Evolutionary conservation across 257 asterid genomes (phyloP).

Genomic region (Haberlea rhodopensis): DNA sequence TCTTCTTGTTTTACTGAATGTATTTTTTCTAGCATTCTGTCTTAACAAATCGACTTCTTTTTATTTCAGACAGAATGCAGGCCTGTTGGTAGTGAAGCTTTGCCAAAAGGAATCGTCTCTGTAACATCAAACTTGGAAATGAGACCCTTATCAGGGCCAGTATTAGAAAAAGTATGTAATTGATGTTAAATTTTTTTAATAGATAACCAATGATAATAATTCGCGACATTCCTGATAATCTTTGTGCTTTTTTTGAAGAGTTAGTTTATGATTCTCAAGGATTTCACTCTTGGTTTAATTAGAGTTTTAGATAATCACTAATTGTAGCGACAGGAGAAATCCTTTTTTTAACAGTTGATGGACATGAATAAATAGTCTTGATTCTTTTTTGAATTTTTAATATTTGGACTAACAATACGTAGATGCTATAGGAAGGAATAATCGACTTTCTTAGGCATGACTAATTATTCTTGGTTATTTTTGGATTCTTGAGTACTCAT

Average conservation of each 20-base stretch:
- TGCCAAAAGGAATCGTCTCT: conserved; percentile 75
- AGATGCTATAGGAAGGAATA: neutral
- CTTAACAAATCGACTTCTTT: neutral
- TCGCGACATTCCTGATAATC: neutral
- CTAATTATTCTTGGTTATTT: too few species aligned
- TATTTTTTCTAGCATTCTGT: conserved; percentile 8
- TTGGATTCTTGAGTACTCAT: too few species aligned
- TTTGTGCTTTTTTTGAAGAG: neutral
- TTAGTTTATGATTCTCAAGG: conserved; percentile 3
- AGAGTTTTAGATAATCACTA: neutral
- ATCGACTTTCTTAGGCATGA: neutral
- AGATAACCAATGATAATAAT: neutral
- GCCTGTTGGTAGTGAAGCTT: conserved; percentile 60
- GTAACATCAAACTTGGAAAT: conserved; percentile 64
- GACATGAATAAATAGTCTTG: neutral
- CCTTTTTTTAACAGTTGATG: neutral
- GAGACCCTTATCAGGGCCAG: conserved; percentile 61
- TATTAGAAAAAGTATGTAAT: conserved; percentile 37
- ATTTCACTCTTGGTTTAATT: neutral
- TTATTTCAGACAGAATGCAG: conserved; percentile 56
- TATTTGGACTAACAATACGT: neutral
- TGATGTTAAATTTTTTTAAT: too few species aligned
- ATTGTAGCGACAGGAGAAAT: neutral
- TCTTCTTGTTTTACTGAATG: neutral
- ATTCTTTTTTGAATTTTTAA: neutral